Percentiles rank a stretch among this genome's conserved stretches.
These are phyloP conservation scores for Pythium insidiosum DNA, from an alignment of 352 stramenopile genomes.

Conservation along the genomic window DNA sequence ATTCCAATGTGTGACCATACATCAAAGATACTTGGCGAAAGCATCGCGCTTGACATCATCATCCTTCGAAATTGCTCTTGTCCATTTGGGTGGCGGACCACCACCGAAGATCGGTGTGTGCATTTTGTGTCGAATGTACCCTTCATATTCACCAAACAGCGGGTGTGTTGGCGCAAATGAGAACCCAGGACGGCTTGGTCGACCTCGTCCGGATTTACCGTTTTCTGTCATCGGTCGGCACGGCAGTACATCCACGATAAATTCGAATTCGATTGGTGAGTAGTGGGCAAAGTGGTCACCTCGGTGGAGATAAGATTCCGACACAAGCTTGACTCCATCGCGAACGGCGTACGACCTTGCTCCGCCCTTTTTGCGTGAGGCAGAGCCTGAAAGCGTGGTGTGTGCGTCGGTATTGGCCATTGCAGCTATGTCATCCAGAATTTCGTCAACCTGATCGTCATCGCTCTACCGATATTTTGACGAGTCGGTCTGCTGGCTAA, in stretches of 20 bases:
- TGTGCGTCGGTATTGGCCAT: background rate
- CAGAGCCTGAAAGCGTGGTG: background rate
- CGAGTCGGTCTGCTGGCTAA: too few species aligned
- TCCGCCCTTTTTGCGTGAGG: background rate
- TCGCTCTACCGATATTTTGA: background rate
- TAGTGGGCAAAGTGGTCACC: background rate
- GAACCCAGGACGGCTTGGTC: background rate
- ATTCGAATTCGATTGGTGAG: slow-evolving; percentile 2
- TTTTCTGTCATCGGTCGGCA: background rate
- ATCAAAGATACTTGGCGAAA: background rate
- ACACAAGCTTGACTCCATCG: background rate
- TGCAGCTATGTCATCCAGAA: background rate
- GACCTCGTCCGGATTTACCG: background rate
- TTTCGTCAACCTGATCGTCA: background rate
- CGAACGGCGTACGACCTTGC: background rate
- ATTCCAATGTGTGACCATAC: slow-evolving; percentile 4
- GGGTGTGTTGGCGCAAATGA: slow-evolving; percentile 3
- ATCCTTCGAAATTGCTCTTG: background rate
- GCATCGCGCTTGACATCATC: too few species aligned
- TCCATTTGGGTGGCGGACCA: slow-evolving; percentile 1
- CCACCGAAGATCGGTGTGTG: slow-evolving; percentile 5
- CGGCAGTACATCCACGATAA: slow-evolving; percentile 2
- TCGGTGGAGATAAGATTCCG: slow-evolving; percentile 1
- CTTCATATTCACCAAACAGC: background rate
- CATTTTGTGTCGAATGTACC: background rate